Evolutionary conservation across 768 basidiomycete species (phyloP).

Genomic region (Suillus subalutaceus): DNA sequence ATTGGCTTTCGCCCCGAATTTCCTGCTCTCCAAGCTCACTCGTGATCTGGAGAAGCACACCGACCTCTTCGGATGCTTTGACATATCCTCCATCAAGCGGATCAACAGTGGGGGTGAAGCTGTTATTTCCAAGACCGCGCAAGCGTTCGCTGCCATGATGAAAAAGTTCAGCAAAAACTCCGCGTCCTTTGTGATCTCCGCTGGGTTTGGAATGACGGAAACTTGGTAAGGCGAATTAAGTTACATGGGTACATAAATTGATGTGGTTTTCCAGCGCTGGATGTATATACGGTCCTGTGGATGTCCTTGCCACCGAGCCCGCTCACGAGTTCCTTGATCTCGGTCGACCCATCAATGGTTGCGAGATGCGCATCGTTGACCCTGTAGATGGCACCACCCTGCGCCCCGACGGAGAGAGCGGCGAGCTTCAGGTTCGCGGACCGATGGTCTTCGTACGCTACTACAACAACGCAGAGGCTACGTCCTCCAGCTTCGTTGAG

Average conservation of each 20-base stretch:
- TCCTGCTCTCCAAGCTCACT: slow-evolving; percentile 42
- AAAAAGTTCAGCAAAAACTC: slow-evolving; percentile 25
- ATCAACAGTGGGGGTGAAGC: slow-evolving; percentile 48
- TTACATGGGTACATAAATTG: not conserved
- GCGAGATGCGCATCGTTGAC: slow-evolving; percentile 39
- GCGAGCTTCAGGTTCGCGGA: slow-evolving; percentile 45
- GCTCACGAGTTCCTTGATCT: slow-evolving; percentile 42
- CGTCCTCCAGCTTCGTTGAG: slow-evolving; percentile 45
- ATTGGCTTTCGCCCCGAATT: slow-evolving; percentile 43
- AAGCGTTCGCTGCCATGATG: slow-evolving; percentile 39
- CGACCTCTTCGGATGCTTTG: slow-evolving; percentile 29
- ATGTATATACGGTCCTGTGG: slow-evolving; percentile 39
- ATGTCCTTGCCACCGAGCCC: slow-evolving; percentile 22
- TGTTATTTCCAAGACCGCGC: slow-evolving; percentile 41
- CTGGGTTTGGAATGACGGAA: slow-evolving; percentile 47
- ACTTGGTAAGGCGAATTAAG: slow-evolving; percentile 33
- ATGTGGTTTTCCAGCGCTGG: slow-evolving; percentile 31
- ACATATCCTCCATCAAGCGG: slow-evolving; percentile 37
- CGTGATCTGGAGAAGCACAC: slow-evolving; percentile 33
- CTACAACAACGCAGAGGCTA: slow-evolving; percentile 51
- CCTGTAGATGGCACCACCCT: slow-evolving; percentile 29
- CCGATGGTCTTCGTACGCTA: slow-evolving; percentile 46
- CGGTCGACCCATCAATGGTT: slow-evolving; percentile 32
- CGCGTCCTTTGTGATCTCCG: slow-evolving; percentile 19
- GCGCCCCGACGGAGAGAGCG: slow-evolving; percentile 35